These are phyloP conservation scores for Oryza brachyantha DNA, from an alignment of 176 grass and related monocot species.

Conservation along the genomic window DNA sequence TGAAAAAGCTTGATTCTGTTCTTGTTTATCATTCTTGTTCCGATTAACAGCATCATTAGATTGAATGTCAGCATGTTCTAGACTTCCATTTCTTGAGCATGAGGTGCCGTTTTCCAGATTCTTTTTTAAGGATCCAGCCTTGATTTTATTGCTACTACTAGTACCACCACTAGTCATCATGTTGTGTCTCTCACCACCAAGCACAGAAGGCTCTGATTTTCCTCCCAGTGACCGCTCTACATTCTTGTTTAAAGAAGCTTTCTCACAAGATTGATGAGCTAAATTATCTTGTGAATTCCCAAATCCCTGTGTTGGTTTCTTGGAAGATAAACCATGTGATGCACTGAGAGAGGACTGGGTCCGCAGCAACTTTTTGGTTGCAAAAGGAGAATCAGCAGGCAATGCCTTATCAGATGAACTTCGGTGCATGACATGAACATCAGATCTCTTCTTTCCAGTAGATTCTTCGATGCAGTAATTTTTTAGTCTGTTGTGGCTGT, in stretches of 20 bases:
- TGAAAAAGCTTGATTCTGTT: slow-evolving; percentile 37
- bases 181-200: slow-evolving; percentile 24
- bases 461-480: slow-evolving; percentile 30
- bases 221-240: neutral
- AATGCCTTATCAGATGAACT: slow-evolving; percentile 25
- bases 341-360: slow-evolving; percentile 37
- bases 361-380: slow-evolving; percentile 30
- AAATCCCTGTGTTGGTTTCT: slow-evolving; percentile 18
- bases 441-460: slow-evolving; percentile 36
- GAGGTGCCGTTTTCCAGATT: slow-evolving; percentile 20
- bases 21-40: slow-evolving; percentile 32
- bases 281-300: slow-evolving; percentile 29
- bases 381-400: slow-evolving; percentile 20
- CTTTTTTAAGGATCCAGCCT: slow-evolving; percentile 21
- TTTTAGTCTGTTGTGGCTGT: slow-evolving; percentile 29
- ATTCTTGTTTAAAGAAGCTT: slow-evolving; percentile 31
- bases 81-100: slow-evolving; percentile 34
- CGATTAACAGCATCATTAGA: slow-evolving; percentile 27
- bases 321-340: slow-evolving; percentile 39
- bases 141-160: slow-evolving; percentile 20
- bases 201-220: slow-evolving; percentile 16
- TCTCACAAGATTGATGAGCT: slow-evolving; percentile 27
- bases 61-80: slow-evolving; percentile 21
- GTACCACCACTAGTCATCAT: slow-evolving; percentile 8
- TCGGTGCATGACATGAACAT: slow-evolving; percentile 12